Evolutionary conservation across 2,329 filamentous ascomycete genomes (phyloP).

Genomic region (Macroventuria anomochaeta): DNA sequence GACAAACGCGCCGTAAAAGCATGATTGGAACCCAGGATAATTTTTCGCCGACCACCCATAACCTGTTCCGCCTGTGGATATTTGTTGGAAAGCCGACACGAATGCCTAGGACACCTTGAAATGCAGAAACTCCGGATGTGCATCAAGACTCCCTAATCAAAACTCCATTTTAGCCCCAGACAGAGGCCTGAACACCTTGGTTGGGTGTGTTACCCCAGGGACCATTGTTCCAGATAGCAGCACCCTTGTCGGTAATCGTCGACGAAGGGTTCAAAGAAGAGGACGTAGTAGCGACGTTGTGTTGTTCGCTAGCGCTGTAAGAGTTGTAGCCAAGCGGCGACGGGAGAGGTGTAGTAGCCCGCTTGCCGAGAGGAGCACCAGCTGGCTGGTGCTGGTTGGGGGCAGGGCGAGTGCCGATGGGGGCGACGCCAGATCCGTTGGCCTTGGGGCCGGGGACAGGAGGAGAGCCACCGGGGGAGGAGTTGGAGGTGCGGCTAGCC

Average conservation of each 20-base stretch:
- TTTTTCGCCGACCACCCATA: conserved; percentile 44
- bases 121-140: conserved; percentile 53
- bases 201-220: conserved; percentile 77
- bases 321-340: conserved; percentile 76
- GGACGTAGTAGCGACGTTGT: conserved; percentile 56
- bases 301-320: conserved; percentile 65
- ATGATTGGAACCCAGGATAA: conserved; percentile 39
- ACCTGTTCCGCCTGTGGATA: conserved; percentile 41
- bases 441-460: conserved; percentile 70
- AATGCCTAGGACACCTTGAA: conserved; percentile 51
- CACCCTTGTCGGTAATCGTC: conserved; percentile 53
- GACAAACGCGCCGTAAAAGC: conserved; percentile 40
- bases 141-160: conserved; percentile 47
- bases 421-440: conserved; percentile 74
- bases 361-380: conserved; percentile 73
- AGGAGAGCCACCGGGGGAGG: conserved; percentile 83
- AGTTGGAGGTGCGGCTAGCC: conserved; percentile 79
- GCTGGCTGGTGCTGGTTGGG: conserved; percentile 62
- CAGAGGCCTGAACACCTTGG: conserved; percentile 86
- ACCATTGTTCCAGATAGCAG: conserved; percentile 73
- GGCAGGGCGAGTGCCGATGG: conserved; percentile 88
- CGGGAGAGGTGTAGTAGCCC: conserved; percentile 87
- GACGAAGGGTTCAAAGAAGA: conserved; percentile 64
- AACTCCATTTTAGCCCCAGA: conserved; percentile 75
- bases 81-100: conserved; percentile 46